Percentiles rank a stretch among this genome's conserved stretches.
phyloP scores from a whole-genome alignment of 2,329 filamentous ascomycete genomes.

The Sphaerulina vaccinii region DNA sequence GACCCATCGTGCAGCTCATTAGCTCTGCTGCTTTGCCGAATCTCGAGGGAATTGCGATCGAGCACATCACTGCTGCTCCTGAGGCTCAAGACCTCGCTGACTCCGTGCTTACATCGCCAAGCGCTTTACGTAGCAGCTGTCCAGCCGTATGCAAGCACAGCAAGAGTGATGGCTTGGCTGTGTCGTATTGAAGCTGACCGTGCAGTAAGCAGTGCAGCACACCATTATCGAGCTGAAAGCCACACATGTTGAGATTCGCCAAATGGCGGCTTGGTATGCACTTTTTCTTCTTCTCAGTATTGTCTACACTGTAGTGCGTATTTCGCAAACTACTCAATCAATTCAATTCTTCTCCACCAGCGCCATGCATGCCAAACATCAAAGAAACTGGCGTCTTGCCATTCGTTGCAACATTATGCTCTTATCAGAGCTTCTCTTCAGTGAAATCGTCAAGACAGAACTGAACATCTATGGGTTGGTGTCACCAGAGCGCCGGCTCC shows the following conservation, averaged over 20 bases:
- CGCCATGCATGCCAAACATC: constrained; percentile 5
- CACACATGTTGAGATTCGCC: not conserved
- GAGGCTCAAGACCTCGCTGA: no score
- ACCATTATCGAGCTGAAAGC: not conserved
- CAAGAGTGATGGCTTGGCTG: not conserved
- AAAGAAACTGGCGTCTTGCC: constrained; percentile 7
- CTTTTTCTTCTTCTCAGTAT: not conserved
- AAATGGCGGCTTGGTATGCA: not conserved
- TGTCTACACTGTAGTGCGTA: constrained; percentile 1
- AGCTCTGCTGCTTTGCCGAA: no score
- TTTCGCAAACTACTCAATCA: not conserved
- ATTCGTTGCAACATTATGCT: not conserved
- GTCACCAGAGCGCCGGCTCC: constrained; percentile 15
- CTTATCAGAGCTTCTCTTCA: not conserved
- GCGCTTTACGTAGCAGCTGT: not conserved
- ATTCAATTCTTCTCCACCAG: not conserved
- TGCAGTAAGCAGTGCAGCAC: not conserved
- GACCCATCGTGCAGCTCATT: no score
- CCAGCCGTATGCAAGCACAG: no score
- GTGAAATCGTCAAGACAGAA: not conserved
- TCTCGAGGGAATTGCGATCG: no score
- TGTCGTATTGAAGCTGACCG: not conserved
- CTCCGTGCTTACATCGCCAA: not conserved
- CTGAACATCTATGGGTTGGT: constrained; percentile 17
- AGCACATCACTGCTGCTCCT: no score